phyloP scores from a whole-genome alignment of 768 basidiomycete genomes.

The Leccinum obscurum region DNA sequence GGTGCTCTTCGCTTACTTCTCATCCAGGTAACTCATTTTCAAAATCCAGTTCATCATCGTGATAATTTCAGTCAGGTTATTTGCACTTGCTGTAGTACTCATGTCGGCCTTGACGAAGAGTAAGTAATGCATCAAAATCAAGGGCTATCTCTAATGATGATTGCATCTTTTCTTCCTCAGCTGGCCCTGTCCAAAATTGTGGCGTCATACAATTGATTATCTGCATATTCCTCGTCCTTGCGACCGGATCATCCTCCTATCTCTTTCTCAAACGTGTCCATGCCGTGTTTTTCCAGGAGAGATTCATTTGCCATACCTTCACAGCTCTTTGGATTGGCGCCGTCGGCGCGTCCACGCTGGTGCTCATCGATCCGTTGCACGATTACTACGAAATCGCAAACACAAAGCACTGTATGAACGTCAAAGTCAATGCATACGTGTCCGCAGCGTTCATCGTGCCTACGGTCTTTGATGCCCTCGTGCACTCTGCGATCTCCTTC shows the following conservation, averaged over 20 bases:
- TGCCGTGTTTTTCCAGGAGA: slow-evolving; percentile 32
- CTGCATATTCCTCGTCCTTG: slow-evolving; percentile 19
- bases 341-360: slow-evolving; percentile 26
- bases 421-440: slow-evolving; percentile 22
- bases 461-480: slow-evolving; percentile 33
- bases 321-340: slow-evolving; percentile 35
- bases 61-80: slow-evolving; percentile 13
- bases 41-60: slow-evolving; percentile 1
- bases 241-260: slow-evolving; percentile 31
- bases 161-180: slow-evolving; percentile 4
- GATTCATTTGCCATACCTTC: slow-evolving; percentile 23
- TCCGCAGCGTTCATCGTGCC: slow-evolving; percentile 30
- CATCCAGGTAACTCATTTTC: slow-evolving; percentile 19
- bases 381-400: slow-evolving; percentile 31
- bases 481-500: slow-evolving; percentile 36
- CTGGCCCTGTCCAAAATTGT: slow-evolving; percentile 26
- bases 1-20: slow-evolving; percentile 24
- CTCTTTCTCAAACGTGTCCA: slow-evolving; percentile 42
- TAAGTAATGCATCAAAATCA: slow-evolving; percentile 4
- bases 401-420: slow-evolving; percentile 35
- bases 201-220: slow-evolving; percentile 16
- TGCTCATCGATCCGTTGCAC: slow-evolving; percentile 28
- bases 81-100: slow-evolving; percentile 20
- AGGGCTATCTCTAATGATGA: neutral
- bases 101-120: slow-evolving; percentile 22